phyloP scores from a whole-genome alignment of 169 alveolate species.

The Neospora caninum region DNA sequence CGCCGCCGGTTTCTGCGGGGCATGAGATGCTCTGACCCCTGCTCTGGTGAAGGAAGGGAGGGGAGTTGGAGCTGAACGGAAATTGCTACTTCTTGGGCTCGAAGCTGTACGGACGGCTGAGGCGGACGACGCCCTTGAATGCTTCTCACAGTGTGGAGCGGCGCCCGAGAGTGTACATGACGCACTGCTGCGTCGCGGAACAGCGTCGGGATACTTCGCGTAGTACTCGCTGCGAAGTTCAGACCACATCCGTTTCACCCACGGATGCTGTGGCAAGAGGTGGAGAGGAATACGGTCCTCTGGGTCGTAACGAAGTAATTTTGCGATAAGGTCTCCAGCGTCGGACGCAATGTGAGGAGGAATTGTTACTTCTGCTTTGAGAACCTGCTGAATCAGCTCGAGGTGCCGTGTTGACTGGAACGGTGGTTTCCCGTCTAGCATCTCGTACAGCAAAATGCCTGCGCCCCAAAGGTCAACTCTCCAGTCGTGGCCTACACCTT shows the following conservation, averaged over 20 bases:
- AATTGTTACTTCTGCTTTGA: slow-evolving; percentile 59
- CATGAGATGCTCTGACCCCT: too few relatives aligned
- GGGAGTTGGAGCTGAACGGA: too few relatives aligned
- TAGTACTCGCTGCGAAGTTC: neutral
- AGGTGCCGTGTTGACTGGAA: slow-evolving; percentile 78
- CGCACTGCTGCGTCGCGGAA: neutral
- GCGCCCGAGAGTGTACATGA: neutral
- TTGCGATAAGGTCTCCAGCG: slow-evolving; percentile 58
- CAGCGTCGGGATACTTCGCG: slow-evolving; percentile 14
- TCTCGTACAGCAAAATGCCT: slow-evolving; percentile 87
- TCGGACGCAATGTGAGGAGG: slow-evolving; percentile 61
- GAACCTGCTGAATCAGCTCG: slow-evolving; percentile 71
- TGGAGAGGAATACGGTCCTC: slow-evolving; percentile 50
- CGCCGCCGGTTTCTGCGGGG: too few relatives aligned
- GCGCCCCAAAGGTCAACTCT: slow-evolving; percentile 89
- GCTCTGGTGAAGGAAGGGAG: too few relatives aligned
- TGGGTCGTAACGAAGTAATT: slow-evolving; percentile 65
- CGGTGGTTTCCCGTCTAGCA: slow-evolving; percentile 91
- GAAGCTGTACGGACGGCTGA: too few relatives aligned
- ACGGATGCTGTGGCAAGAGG: slow-evolving; percentile 17
- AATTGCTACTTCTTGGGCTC: too few relatives aligned
- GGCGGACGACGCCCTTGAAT: neutral
- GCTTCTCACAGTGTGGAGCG: neutral
- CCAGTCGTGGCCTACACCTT: slow-evolving; percentile 91
- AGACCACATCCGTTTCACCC: slow-evolving; percentile 30